A percentile compares a stretch with the other conserved stretches of the same genome.
Conservation (phyloP, 1,284 basidiomycete genomes). For the Kalmanozyma brasiliensis region DNA sequence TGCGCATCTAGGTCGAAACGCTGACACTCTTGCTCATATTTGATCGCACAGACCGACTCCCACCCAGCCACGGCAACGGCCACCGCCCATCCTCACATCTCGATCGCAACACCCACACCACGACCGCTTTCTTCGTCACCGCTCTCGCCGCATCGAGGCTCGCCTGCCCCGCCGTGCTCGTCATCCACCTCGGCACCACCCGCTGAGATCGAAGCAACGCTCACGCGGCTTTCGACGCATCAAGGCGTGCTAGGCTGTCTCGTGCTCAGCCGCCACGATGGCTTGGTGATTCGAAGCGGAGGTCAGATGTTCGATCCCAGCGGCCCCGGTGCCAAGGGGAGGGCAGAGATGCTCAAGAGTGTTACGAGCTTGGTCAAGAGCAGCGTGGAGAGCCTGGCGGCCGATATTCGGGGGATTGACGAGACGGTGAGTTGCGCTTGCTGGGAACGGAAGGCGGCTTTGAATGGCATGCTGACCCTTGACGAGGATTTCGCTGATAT, state of each 20-base stretch:
- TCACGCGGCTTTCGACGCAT: conserved; percentile 56
- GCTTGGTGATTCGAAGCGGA: conserved; percentile 59
- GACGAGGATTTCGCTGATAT: no score
- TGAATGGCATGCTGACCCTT: no score
- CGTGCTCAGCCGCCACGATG: conserved; percentile 56
- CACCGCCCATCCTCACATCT: conserved; percentile 11
- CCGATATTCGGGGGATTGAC: conserved; percentile 43
- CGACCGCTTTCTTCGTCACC: conserved; percentile 36
- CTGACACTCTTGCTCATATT: no score
- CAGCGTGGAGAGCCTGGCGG: conserved; percentile 33
- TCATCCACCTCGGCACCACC: conserved; percentile 46
- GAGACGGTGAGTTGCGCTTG: conserved; percentile 25
- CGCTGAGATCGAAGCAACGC: conserved; percentile 59
- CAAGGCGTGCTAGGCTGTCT: conserved; percentile 55
- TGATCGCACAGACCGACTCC: conserved; percentile 14
- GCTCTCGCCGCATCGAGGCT: conserved; percentile 31
- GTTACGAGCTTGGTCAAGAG: conserved; percentile 53
- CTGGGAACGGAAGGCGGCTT: no score
- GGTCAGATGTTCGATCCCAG: conserved; percentile 66
- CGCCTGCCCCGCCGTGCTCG: conserved; percentile 55
- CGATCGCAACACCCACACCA: conserved; percentile 16
- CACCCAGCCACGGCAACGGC: not conserved
- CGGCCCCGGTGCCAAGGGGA: conserved; percentile 51
- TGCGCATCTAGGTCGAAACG: no score
- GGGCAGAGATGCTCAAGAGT: conserved; percentile 50